Conservation (phyloP, 495 filamentous ascomycete genomes). For the Penicillium cinerascens region DNA sequence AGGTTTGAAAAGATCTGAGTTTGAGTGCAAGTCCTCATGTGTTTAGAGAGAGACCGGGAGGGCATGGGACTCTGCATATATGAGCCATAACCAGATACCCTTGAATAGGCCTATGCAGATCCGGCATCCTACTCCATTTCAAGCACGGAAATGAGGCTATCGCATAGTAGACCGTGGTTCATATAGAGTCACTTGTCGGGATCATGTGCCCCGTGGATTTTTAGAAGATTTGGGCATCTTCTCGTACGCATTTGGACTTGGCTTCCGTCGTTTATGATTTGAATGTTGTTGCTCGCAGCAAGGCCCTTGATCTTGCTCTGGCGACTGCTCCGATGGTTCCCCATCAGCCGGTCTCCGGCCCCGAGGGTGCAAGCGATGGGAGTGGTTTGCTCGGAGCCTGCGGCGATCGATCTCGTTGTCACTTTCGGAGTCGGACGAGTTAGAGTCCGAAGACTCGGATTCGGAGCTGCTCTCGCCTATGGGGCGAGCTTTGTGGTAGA, state of each 20-base stretch:
- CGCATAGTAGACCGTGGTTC: no score
- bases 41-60: background rate
- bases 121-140: no score
- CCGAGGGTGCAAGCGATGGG: conserved; percentile 17
- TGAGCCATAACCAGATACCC: no score
- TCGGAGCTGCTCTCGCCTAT: conserved; percentile 85
- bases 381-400: conserved; percentile 13
- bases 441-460: conserved; percentile 60
- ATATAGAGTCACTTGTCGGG: background rate
- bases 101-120: no score
- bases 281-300: conserved; percentile 26
- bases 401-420: conserved; percentile 43
- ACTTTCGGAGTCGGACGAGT: conserved; percentile 59
- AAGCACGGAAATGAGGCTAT: no score
- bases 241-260: conserved; percentile 93
- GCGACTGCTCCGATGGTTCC: conserved; percentile 2
- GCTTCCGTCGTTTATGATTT: conserved; percentile 53
- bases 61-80: background rate
- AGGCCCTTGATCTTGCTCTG: conserved; percentile 24
- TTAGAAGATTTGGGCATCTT: conserved; percentile 66
- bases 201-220: conserved; percentile 9
- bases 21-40: no score
- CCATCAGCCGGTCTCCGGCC: conserved; percentile 9
- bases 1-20: background rate
- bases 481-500: conserved; percentile 82